Base-by-base conservation (phyloP, 2,329 filamentous ascomycete genomes). In the Penicillium sp. region DNA sequence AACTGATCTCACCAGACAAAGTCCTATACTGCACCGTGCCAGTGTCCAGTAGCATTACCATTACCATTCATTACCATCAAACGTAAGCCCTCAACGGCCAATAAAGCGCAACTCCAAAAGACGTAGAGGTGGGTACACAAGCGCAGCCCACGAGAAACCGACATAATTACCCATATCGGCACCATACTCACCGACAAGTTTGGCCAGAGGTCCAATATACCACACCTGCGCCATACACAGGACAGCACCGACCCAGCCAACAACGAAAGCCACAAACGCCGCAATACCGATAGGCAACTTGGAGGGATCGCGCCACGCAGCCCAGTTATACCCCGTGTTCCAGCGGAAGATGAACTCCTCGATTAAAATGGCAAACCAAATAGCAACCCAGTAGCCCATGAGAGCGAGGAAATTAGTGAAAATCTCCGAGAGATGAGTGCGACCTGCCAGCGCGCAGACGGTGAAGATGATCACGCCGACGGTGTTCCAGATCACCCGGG, bases 381-480 rank as follows among this genome's bases (percentile, higher is more conserved):
- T 85, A 15, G 83, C 83, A 17, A 89, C 82, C 88, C 87, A 91
- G 74, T 90, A 91, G 1, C 88, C 89, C 85, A 91, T 90, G 24
- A 91, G 76, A 0, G 87, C 86, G 5, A 91, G 80, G 72, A 91
- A 90, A 71, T 90, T 90, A 12, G 85, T 86, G 72, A 91, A 89
- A 61, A 91, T 89, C 28, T 82, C 82, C 0, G 86, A 84, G 1
- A 91, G 81, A 66, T 87, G 76, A 26, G 83, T 81, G 15, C 87
- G 83, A 0, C 89, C 88, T 0, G 83, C 88, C 17, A 90, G 80
- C 0, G 87, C 88, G 67, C 87, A 89, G 30, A 89, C 83, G 9
- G 86, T 86, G 70, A 87, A 88, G 49, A 90, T 84, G 42, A 90
- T 75, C 0, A 87, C 83, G 2, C 85, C 82, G 4, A 89, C 70